Base-by-base conservation (phyloP, 2,329 filamentous ascomycete genomes). In the Colletotrichum spinosum region DNA sequence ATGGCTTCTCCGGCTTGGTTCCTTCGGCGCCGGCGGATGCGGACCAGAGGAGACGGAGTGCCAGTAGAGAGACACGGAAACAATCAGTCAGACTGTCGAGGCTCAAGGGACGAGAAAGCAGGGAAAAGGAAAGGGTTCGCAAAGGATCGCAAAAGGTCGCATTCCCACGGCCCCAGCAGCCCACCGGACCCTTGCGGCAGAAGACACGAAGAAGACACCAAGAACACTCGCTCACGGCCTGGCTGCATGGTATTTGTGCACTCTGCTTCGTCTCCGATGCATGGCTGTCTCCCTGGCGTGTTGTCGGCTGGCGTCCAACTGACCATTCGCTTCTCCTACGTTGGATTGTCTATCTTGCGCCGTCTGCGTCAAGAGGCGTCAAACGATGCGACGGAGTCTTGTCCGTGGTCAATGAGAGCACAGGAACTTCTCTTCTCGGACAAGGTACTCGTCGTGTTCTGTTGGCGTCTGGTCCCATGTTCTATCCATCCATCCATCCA, bases 151-250 rank as follows among this genome's bases (percentile, higher is more conserved):
- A 25, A 4, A 25, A 25, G 25, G 25, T 25, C 4, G 25, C 25
- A 25, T 25, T 25, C 25, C 25, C 25, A 25, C 25, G 25, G 25
- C 25, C 25, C 25, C 25, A 25, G 25, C 4, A 25, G 25, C 25
- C 25, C 25, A 25, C 25, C 53, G 59, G 61, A 48, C 49, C 44
- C 46, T 44, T 57, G 63, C 58, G 38, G 48, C n/a, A 53, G 63
- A 63, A 66, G 63, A 25, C 33, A 33, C 63, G 53, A 66, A 66
- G 58, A 66, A 63, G 12, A 15, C 63, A 49, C 52, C 34, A 63
- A 63, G 58, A 63, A 66, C 25, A 12, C 45, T 25, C 25, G 25
- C 25, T 5, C 25, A 25, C 42, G 13, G 44, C 33, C 39, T 49
- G 35, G 35, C 25, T 25, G 25, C 25, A 25, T 25, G 25, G 25